phyloP scores from a whole-genome alignment of 2,329 filamentous ascomycete genomes.

The Volutella citrinella region DNA sequence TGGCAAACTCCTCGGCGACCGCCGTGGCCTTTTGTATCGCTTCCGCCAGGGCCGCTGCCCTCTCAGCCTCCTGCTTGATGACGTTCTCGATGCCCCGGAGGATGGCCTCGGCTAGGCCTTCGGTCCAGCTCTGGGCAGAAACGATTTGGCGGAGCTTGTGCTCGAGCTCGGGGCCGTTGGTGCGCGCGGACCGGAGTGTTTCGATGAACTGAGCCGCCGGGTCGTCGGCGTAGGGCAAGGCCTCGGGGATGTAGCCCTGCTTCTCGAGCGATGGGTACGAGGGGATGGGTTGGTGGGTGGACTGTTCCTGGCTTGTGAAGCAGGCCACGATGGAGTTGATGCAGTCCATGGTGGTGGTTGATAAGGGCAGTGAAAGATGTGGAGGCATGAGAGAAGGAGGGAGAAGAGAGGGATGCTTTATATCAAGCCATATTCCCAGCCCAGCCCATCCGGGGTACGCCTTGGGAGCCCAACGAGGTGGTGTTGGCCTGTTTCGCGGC shows the following conservation, averaged over 20 bases:
- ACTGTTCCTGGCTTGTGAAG: background rate
- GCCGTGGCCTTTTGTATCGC: slow-evolving; percentile 12
- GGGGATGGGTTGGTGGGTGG: background rate
- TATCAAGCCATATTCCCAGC: too few relatives aligned
- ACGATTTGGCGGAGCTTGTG: slow-evolving; percentile 8
- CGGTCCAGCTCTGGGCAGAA: slow-evolving; percentile 15
- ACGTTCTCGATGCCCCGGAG: slow-evolving; percentile 15
- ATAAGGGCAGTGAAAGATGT: too few relatives aligned
- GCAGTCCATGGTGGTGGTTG: slow-evolving; percentile 3
- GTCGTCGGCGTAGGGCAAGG: slow-evolving; percentile 9
- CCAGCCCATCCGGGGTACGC: too few relatives aligned
- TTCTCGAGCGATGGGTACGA: slow-evolving; percentile 1
- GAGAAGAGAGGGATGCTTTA: too few relatives aligned
- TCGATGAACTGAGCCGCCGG: slow-evolving; percentile 13
- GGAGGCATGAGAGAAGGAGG: too few relatives aligned
- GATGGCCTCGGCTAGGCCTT: slow-evolving; percentile 14
- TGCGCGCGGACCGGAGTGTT: slow-evolving; percentile 6
- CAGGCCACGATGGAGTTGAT: background rate
- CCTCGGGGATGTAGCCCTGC: background rate
- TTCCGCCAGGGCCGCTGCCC: slow-evolving; percentile 9
- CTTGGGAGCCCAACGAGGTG: too few relatives aligned
- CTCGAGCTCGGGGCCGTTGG: background rate
- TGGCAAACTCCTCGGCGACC: slow-evolving; percentile 15
- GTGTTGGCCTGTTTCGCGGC: too few relatives aligned
- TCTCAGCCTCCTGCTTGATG: slow-evolving; percentile 9